Percentiles rank a stretch among this genome's conserved stretches.
phyloP scores from a whole-genome alignment of 257 asterid species.

The Lavandula angustifolia region DNA sequence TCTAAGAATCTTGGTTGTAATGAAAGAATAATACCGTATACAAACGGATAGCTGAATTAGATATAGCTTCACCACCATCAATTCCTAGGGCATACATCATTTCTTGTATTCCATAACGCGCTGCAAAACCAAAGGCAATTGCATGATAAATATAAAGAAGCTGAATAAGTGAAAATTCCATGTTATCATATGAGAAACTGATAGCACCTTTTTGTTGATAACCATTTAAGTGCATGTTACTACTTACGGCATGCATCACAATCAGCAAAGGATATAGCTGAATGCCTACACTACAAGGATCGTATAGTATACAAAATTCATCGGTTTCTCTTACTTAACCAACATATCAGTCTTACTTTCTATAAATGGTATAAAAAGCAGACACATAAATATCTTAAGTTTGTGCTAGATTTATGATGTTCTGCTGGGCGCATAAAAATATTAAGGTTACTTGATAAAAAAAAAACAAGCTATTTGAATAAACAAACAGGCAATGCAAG shows the following conservation, averaged over 20 bases:
- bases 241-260: slow-evolving; percentile 8
- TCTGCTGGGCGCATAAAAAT: too few species aligned
- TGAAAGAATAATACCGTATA: slow-evolving; percentile 48
- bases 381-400: too few species aligned
- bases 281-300: background rate
- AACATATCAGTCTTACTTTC: background rate
- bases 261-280: too few species aligned
- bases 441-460: too few species aligned
- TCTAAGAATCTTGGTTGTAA: background rate
- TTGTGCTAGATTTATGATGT: too few species aligned
- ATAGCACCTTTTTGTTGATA: background rate
- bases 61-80: slow-evolving; percentile 66
- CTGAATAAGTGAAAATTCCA: too few species aligned
- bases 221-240: background rate
- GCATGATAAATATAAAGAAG: too few species aligned
- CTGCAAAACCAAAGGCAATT: slow-evolving; percentile 39
- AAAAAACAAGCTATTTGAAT: too few species aligned
- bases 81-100: slow-evolving; percentile 50
- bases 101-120: slow-evolving; percentile 45
- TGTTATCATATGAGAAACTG: slow-evolving; percentile 15
- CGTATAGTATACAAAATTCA: background rate
- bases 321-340: background rate
- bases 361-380: too few species aligned
- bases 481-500: background rate
- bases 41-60: slow-evolving; percentile 47